Conservation (phyloP, 108 stramenopile species). For the Fragilaria radians region DNA sequence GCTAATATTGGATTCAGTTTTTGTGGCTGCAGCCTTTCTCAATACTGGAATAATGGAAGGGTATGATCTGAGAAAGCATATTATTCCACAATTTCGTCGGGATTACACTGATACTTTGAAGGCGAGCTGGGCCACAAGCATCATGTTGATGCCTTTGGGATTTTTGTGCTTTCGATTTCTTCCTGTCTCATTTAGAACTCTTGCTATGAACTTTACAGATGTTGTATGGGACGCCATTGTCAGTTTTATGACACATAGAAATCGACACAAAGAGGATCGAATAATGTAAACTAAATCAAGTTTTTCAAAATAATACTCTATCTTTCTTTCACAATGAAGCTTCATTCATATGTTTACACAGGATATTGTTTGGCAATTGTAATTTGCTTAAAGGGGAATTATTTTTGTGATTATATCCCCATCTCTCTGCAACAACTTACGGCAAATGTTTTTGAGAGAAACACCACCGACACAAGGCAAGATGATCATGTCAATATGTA, state of each 20-base stretch:
- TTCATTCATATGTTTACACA: too few relatives aligned
- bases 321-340: too few relatives aligned
- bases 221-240: constrained; percentile 69
- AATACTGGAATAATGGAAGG: constrained; percentile 57
- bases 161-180: constrained; percentile 62
- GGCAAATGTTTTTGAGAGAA: too few relatives aligned
- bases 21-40: constrained; percentile 48
- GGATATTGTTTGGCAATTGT: too few relatives aligned
- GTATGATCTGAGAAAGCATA: constrained; percentile 15
- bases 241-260: constrained; percentile 52
- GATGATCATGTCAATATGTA: too few relatives aligned
- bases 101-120: constrained; percentile 46
- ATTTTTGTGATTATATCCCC: too few relatives aligned
- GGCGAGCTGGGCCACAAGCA: constrained; percentile 47
- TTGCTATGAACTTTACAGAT: constrained; percentile 68
- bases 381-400: too few relatives aligned
- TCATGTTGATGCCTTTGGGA: constrained; percentile 45
- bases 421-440: too few relatives aligned
- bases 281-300: too few relatives aligned
- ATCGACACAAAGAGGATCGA: too few relatives aligned
- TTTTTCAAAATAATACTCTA: too few relatives aligned
- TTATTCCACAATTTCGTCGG: constrained; percentile 31
- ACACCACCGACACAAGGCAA: too few relatives aligned
- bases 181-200: constrained; percentile 49
- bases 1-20: constrained; percentile 51